Base-by-base conservation (phyloP, 2,329 filamentous ascomycete genomes). In the Claviceps sp. region DNA sequence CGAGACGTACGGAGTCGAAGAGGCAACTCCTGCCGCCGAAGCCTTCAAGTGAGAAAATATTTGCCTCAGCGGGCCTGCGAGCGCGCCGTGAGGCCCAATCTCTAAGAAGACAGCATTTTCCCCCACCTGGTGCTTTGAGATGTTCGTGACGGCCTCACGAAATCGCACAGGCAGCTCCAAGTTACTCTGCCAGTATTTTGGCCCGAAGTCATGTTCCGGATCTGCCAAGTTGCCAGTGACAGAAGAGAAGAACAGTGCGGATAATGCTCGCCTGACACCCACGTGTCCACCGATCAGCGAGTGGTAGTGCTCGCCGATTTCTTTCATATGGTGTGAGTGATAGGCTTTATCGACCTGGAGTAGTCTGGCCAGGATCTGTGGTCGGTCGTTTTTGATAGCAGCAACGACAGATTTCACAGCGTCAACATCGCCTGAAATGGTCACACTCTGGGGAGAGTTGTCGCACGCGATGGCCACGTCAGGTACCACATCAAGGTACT, bases 381-480 rank as follows among this genome's bases (percentile, higher is more conserved):
- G 52, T 39, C 66, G 60, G 47, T 68, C 65, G 44, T 68, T 63
- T 46, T 71, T 62, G 44, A 70, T 49, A 20, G 38, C 29, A 40
- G 37, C 44, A 38, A 51, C 71, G 73, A 0, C 75, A 1, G 62
- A 0, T 71, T 76, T n/a, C 5, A 70, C 54, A 34, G 58, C 56
- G 1, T 51, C 50, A 0, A 51, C 47, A 17, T 66, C 60, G 0
- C 67, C 67, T 4, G 61, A 63, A 0, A 69, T 49, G 0, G 68
- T 71, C 1, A 74, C 59, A 45, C 67, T 76, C 0, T 63, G 61
- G 0, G 73, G 72, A 38, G 72, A 74, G 61, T 78, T 78, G 52
- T 70, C 67, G 29, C 55, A 57, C 2, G 55, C 57, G 2, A 54
- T 34, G 8, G 7, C 3, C 11, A 48, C 49, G 4, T 43, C 17